These are phyloP conservation scores for Pestalotiopsis sp. DNA, from an alignment of 2,329 filamentous ascomycete species.

Conservation along the genomic window DNA sequence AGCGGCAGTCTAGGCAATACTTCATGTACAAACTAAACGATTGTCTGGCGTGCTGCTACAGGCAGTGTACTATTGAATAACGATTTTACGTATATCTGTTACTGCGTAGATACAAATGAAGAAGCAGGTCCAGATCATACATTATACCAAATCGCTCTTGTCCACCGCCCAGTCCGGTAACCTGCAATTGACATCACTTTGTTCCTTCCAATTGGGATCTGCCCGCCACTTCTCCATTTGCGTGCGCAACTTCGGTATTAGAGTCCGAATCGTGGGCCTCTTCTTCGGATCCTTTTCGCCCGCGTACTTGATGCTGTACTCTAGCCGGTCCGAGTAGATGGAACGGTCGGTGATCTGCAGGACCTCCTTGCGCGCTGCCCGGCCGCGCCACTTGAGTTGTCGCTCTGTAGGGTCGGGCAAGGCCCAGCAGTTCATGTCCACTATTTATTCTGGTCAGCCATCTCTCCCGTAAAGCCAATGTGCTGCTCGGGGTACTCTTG, in stretches of 20 bases:
- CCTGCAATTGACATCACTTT: constrained; percentile 12
- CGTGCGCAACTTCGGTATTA: constrained; percentile 10
- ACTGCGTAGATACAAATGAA: too few relatives aligned
- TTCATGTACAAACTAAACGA: too few relatives aligned
- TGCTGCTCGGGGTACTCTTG: too few relatives aligned
- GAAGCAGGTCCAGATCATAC: background rate
- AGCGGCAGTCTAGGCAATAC: background rate
- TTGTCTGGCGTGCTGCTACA: too few relatives aligned
- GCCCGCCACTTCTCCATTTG: constrained; percentile 13
- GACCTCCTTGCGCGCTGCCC: constrained; percentile 13
- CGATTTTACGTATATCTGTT: too few relatives aligned
- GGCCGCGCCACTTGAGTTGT: constrained; percentile 14
- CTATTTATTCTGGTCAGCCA: background rate
- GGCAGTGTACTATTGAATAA: too few relatives aligned
- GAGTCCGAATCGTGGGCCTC: constrained; percentile 14
- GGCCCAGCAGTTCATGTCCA: constrained; percentile 16
- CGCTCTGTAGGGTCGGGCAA: constrained; percentile 7
- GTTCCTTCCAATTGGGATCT: constrained; percentile 17
- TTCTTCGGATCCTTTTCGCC: constrained; percentile 14
- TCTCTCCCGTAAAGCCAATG: background rate
- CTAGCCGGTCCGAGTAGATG: constrained; percentile 21
- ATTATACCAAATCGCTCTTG: constrained; percentile 5
- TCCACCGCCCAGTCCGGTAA: constrained; percentile 18
- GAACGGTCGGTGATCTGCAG: constrained; percentile 16
- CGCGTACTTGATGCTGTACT: constrained; percentile 17